phyloP scores from a whole-genome alignment of 805 yeast species.

The Saccharomycopsis olivae region DNA sequence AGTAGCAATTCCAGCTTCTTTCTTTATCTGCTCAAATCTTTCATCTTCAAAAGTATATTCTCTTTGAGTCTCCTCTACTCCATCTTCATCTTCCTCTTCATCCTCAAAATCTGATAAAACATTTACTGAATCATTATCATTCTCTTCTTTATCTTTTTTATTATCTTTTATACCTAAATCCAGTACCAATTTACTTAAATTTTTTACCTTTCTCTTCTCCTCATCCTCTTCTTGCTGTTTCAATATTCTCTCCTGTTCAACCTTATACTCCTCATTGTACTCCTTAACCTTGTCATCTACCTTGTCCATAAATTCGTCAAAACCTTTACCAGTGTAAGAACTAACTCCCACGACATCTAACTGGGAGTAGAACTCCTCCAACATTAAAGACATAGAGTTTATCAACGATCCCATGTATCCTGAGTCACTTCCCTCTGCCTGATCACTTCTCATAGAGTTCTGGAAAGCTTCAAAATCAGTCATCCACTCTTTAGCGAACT shows the following conservation, averaged over 20 bases:
- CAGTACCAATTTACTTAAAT: constrained; percentile 64
- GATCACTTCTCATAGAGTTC: constrained; percentile 57
- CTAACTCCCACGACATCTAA: constrained; percentile 90
- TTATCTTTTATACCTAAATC: constrained; percentile 62
- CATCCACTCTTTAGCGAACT: constrained; percentile 95
- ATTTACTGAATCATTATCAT: constrained; percentile 36
- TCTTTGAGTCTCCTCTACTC: constrained; percentile 10
- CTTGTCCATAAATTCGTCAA: constrained; percentile 78
- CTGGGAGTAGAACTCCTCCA: constrained; percentile 91
- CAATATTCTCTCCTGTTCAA: constrained; percentile 75
- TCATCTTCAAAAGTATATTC: constrained; percentile 18
- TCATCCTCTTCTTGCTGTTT: constrained; percentile 71
- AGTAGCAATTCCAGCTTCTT: constrained; percentile 7
- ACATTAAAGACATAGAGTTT: constrained; percentile 90
- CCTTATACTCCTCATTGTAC: constrained; percentile 69
- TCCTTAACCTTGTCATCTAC: constrained; percentile 84
- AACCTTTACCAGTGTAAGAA: constrained; percentile 87
- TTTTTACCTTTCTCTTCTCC: constrained; percentile 57
- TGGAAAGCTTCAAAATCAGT: constrained; percentile 90
- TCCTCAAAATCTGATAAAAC: constrained; percentile 46
- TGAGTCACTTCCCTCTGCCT: constrained; percentile 50
- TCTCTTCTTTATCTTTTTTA: constrained; percentile 26
- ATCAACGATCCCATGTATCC: constrained; percentile 93
- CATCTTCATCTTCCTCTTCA: constrained; percentile 36
- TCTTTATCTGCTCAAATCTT: constrained; percentile 16